Base-by-base conservation (phyloP, 2,329 filamentous ascomycete species). In the Elsinoe arachidis region DNA sequence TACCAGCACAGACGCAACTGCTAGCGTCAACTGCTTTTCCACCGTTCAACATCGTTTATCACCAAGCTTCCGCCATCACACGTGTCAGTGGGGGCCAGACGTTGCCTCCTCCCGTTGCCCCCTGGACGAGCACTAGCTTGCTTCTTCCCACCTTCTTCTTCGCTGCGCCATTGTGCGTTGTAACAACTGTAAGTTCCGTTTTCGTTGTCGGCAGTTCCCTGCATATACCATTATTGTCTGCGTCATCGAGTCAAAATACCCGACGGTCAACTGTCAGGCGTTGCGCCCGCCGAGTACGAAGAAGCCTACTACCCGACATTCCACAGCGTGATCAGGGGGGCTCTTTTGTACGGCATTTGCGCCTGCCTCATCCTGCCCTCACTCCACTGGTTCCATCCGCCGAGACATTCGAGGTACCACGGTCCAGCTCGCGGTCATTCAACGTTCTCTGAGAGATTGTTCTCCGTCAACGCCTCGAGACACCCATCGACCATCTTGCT, bases 141-240 rank as follows among this genome's bases (percentile, higher is more conserved):
- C 54, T 56, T 56, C 47, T 56, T 19, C 54, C 43, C 21, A 30
- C 15, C 51, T 7, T n/a, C 54, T 47, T 56, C 54, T 56, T 26
- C 54, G 39, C 43, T 49, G 33, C 54, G 47, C 54, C 54, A 56
- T 56, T 49, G 54, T 39, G 43, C 54, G 54, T 56, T 56, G 19
- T 23, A 37, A 15, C 30, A 53, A 49, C 54, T 46, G 54, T 56
- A 46, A 56, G 54, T 56, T 26, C 33, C 43, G 54, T 38, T 46
- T 39, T 56, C 33, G 21, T 56, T 33, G 26, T 56, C 53, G 49
- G 49, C 49, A 53, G 14, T 53, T 53, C 15, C 19, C 33, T 39
- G 33, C 33, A 37, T 35, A 3, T 23, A 14, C 34, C 15, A 38
- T 35, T 34, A 12, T 53, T n/a, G 49, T 35, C 26, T 53, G 49